Conservation (phyloP, 345 rosid species). For the Eucalyptus grandis region DNA sequence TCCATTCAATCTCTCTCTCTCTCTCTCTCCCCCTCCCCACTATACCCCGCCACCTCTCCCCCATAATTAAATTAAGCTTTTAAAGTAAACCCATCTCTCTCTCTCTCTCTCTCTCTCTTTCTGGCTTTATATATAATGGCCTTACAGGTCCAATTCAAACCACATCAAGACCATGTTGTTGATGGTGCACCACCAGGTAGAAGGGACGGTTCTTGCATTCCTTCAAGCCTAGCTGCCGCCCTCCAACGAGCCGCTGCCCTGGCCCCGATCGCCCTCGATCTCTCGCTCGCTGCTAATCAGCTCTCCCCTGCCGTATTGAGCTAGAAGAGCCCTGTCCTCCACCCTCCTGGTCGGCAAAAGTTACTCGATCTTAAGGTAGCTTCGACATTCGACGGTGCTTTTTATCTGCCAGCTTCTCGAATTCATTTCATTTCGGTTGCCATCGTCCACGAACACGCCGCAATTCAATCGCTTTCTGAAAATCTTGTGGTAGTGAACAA, state of each 20-base stretch:
- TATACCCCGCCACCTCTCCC: constrained; percentile 40
- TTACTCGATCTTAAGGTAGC: constrained; percentile 3
- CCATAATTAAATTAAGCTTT: constrained; percentile 67
- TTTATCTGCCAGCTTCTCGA: background rate
- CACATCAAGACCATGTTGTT: background rate
- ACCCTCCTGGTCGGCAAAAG: constrained; percentile 6
- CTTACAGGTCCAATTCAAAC: constrained; percentile 13
- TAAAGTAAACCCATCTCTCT: constrained; percentile 33
- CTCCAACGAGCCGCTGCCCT: background rate
- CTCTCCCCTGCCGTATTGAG: background rate
- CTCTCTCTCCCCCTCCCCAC: background rate
- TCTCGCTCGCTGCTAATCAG: background rate
- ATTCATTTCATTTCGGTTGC: background rate
- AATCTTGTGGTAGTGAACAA: background rate
- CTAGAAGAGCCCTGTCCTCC: constrained; percentile 1
- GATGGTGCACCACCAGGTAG: background rate
- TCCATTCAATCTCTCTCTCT: constrained; percentile 11
- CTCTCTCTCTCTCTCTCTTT: constrained; percentile 4
- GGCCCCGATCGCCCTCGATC: background rate
- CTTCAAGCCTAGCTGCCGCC: background rate
- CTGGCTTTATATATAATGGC: constrained; percentile 40
- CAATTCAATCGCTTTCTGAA: background rate
- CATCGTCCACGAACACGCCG: background rate
- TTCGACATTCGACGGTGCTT: background rate
- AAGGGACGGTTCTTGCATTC: background rate